A percentile compares a stretch with the other conserved stretches of the same genome.
Conservation (phyloP, 768 basidiomycete genomes). For the Calocybe cyanea region DNA sequence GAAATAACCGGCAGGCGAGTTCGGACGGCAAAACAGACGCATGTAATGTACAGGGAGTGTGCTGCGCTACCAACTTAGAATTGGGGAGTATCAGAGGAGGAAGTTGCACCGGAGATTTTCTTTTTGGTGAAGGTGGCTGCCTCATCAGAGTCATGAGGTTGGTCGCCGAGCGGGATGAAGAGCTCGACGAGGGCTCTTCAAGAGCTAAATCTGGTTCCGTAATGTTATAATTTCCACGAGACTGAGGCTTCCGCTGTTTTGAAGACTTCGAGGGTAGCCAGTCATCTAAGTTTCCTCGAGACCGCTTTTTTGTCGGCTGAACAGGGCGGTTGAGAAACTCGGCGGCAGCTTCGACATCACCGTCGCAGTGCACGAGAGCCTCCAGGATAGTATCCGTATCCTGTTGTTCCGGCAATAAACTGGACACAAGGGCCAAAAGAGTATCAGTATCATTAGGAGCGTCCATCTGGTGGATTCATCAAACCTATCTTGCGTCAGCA, state of each 20-base stretch:
- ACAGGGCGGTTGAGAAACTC: slow-evolving; percentile 26
- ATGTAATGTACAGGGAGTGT: slow-evolving; percentile 78
- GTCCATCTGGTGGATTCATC: slow-evolving; percentile 2
- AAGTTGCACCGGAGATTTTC: slow-evolving; percentile 35
- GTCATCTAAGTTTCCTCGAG: slow-evolving; percentile 41
- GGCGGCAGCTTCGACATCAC: slow-evolving; percentile 53
- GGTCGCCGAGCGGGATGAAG: slow-evolving; percentile 24
- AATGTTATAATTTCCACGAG: neutral
- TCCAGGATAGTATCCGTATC: slow-evolving; percentile 48
- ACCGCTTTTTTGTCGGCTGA: slow-evolving; percentile 42
- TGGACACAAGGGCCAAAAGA: slow-evolving; percentile 63
- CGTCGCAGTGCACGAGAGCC: slow-evolving; percentile 51
- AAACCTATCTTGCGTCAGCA: no score
- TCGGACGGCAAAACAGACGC: slow-evolving; percentile 65
- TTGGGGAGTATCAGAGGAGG: slow-evolving; percentile 62
- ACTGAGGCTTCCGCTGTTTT: slow-evolving; percentile 2
- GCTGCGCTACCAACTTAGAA: slow-evolving; percentile 58
- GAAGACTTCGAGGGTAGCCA: slow-evolving; percentile 42
- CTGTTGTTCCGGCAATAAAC: slow-evolving; percentile 38
- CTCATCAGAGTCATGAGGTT: slow-evolving; percentile 57
- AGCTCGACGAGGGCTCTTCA: neutral
- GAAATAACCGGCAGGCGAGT: slow-evolving; percentile 72
- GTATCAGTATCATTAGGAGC: slow-evolving; percentile 54
- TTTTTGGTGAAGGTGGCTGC: slow-evolving; percentile 37
- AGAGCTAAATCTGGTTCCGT: neutral